phyloP scores from a whole-genome alignment of 441 rosid genomes.

The Pelargonium australe region DNA sequence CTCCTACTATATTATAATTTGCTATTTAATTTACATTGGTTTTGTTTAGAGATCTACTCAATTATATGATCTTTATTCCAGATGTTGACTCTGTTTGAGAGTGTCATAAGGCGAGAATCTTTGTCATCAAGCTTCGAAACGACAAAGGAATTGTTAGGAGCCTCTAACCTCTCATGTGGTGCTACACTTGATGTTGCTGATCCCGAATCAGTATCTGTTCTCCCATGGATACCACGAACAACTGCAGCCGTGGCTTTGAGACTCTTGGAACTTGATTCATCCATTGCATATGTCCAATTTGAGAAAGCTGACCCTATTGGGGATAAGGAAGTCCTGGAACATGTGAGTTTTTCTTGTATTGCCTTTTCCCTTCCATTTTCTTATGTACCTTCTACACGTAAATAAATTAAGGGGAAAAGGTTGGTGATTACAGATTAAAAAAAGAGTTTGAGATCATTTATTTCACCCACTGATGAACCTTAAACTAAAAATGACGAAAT shows the following conservation, averaged over 20 bases:
- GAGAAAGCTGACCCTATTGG: conserved; percentile 42
- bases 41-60: neutral
- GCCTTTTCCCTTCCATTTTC: no score
- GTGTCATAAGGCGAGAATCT: conserved; percentile 46
- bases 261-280: conserved; percentile 51
- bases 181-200: conserved; percentile 23
- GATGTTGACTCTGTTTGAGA: conserved; percentile 59
- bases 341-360: conserved; percentile 35
- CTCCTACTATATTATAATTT: neutral
- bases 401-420: no score
- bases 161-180: conserved; percentile 19
- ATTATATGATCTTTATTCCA: conserved; percentile 22
- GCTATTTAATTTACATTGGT: neutral
- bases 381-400: no score
- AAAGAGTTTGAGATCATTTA: no score
- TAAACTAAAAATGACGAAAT: no score
- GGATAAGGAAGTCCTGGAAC: conserved; percentile 36
- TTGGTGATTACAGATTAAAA: no score
- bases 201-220: conserved; percentile 31
- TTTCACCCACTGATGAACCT: no score
- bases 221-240: conserved; percentile 75
- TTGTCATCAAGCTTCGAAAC: conserved; percentile 61
- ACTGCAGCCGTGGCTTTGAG: conserved; percentile 65
- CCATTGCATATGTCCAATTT: conserved; percentile 38
- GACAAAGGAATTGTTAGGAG: conserved; percentile 48